A percentile compares a stretch with the other conserved stretches of the same genome.
Evolutionary conservation across 2,329 filamentous ascomycete species (phyloP).

Genomic region (Trichophaea hybrida): DNA sequence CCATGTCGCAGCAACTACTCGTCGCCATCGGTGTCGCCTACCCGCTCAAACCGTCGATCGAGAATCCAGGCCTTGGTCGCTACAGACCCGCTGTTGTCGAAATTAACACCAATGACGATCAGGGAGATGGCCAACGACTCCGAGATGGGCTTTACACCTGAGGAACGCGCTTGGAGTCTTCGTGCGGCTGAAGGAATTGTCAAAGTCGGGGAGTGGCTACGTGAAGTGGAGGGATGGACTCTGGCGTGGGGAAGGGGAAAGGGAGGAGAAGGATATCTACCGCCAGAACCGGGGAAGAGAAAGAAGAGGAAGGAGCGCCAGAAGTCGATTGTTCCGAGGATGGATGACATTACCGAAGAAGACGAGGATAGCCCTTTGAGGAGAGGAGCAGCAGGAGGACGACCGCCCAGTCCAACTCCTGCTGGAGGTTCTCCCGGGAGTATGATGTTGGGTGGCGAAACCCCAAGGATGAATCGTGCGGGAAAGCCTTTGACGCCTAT

Average conservation of each 20-base stretch:
- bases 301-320: constrained; percentile 33
- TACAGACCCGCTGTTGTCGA: constrained; percentile 24
- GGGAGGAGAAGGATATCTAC: constrained; percentile 27
- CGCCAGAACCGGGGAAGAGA: constrained; percentile 43
- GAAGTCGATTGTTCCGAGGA: constrained; percentile 21
- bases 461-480: constrained; percentile 13
- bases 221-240: constrained; percentile 50
- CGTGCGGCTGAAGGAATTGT: constrained; percentile 56
- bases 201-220: constrained; percentile 57
- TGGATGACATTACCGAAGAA: constrained; percentile 11
- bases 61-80: constrained; percentile 17
- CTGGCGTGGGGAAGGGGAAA: constrained; percentile 35
- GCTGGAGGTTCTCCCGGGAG: background rate
- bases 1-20: constrained; percentile 21
- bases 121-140: constrained; percentile 20
- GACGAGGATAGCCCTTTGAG: constrained; percentile 22
- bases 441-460: constrained; percentile 7
- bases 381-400: background rate
- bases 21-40: constrained; percentile 17
- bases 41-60: constrained; percentile 12
- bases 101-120: constrained; percentile 24
- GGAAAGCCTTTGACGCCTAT: constrained; percentile 19
- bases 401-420: background rate
- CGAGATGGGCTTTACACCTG: constrained; percentile 21
- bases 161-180: constrained; percentile 57